Evolutionary conservation across 768 basidiomycete genomes (phyloP), one percentile per base, ranked within the genome.

Genomic region (Boletus pseudopeckii): DNA sequence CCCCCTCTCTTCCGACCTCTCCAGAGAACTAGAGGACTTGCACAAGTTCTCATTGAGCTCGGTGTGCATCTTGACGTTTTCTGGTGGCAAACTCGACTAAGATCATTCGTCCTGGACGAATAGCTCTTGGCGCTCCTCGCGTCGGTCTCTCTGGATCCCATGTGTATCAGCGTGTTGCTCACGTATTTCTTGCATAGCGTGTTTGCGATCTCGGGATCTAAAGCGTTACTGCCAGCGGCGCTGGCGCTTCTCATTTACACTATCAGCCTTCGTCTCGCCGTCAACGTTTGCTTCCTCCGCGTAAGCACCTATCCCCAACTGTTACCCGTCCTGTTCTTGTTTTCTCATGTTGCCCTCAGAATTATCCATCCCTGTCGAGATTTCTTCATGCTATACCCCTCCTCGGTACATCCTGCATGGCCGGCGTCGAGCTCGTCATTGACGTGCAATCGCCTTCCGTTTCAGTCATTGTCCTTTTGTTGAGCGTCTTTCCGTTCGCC

Each of bases 161-260:
- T 8, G 24, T 28, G 8, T 28, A 28, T 28, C 8, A 28, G 28
- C 28, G 28, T 28, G 28, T 28, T 28, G 1, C 26, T 34, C n/a
- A 46, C 14, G 3, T 15, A 10, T 42, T 13, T 28, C 28, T 14
- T 26, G 17, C 15, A 9, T 42, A 64, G 63, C 8, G 26, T 64
- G 38, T 54, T 64, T 13, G 42, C 52, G 0, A 24, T 59, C 15
- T 57, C 60, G 3, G 55, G 55, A 15, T 55, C 47, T 1, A 39
- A 30, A 17, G 24, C 48, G 2, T 52, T 62, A 24, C 17, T 26
- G 11, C 60, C 55, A 13, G 45, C 50, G 8, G 56, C 54, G 2
- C 55, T 64, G 26, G 44, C 48, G 3, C 53, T 64, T 39, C 38
- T 61, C 15, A 50, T 64, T 5, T 64, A 61, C 18, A 61, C 62